Evolutionary conservation across 2,329 filamentous ascomycete genomes (phyloP), one percentile per base, ranked within the genome.

Genomic region (Fusarium siculi): DNA sequence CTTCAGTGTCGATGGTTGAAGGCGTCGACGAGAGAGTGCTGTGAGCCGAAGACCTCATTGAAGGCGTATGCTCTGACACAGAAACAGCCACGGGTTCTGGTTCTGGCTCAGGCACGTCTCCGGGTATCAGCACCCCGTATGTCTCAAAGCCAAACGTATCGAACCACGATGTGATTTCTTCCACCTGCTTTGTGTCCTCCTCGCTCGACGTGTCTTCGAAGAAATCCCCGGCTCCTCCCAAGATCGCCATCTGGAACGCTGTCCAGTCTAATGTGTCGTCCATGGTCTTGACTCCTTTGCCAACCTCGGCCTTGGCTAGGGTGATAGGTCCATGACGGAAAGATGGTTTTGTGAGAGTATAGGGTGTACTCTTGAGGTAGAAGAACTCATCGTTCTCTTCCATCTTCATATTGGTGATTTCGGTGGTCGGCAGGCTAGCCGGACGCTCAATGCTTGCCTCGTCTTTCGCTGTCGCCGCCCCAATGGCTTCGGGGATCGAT

Each of bases 161-260:
- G 73, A 87, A 89, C 88, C 88, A 90, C 5, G 81, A 80, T 9
- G 78, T 77, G 28, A 90, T 76, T 12, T 88, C 86, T 30, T 82
- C 80, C 9, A 77, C 77, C 56, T 81, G 76, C 42, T 85, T 84
- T 8, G 80, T 77, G 63, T 88, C 86, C 61, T 87, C 86, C 9
- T 83, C 83, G 46, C 25, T 86, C 82, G 60, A 77, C 68, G 60
- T 70, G 72, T 87, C 87, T 23, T 81, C 80, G 57, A 84, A 82
- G 49, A 87, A 82, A 71, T 89, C 87, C 36, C 86, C 87, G 5
- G 87, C 86, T 9, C 87, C 88, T 46, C 89, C 89, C 0, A 88
- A 81, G 55, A 91, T 90, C 21, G 90, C 89, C 85, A 91, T 90
- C 79, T 92, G 89, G 77, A 91, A 91, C 7, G 89, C 89, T 10